Conservation (phyloP, 148 eudicot genomes). For the Linanthus parryae region DNA sequence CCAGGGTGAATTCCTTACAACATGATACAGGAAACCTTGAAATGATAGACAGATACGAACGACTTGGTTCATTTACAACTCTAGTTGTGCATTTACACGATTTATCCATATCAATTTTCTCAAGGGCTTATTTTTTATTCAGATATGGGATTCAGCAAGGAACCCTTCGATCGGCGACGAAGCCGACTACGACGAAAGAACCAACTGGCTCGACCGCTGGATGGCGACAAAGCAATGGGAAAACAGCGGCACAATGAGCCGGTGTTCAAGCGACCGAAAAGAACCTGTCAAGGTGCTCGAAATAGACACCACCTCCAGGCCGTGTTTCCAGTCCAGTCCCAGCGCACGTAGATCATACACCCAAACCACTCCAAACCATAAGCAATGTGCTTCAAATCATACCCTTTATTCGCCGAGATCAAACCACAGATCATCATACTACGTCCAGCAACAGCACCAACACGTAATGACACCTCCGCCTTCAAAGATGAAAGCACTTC, state of each 20-base stretch:
- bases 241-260: constrained; percentile 15
- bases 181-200: constrained; percentile 26
- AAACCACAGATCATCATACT: too few species aligned
- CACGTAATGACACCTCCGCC: constrained; percentile 41
- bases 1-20: too few species aligned
- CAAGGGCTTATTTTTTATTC: too few species aligned
- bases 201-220: constrained; percentile 51
- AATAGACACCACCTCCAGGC: constrained; percentile 32
- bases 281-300: constrained; percentile 42
- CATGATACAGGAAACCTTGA: too few species aligned
- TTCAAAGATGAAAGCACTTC: constrained; percentile 27
- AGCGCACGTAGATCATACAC: background rate
- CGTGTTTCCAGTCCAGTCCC: constrained; percentile 15
- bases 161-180: constrained; percentile 17
- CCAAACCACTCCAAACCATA: constrained; percentile 1
- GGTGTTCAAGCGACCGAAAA: constrained; percentile 38
- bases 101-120: too few species aligned
- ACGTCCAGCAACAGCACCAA: too few species aligned
- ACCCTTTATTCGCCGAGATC: constrained; percentile 1
- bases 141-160: constrained; percentile 26
- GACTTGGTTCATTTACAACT: too few species aligned
- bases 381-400: too few species aligned
- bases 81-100: too few species aligned
- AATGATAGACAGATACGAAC: too few species aligned
- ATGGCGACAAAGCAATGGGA: constrained; percentile 55